A percentile compares a stretch with the other conserved stretches of the same genome.
Conservation (phyloP, 2,329 filamentous ascomycete species). For the Trematosphaeria pertusa region DNA sequence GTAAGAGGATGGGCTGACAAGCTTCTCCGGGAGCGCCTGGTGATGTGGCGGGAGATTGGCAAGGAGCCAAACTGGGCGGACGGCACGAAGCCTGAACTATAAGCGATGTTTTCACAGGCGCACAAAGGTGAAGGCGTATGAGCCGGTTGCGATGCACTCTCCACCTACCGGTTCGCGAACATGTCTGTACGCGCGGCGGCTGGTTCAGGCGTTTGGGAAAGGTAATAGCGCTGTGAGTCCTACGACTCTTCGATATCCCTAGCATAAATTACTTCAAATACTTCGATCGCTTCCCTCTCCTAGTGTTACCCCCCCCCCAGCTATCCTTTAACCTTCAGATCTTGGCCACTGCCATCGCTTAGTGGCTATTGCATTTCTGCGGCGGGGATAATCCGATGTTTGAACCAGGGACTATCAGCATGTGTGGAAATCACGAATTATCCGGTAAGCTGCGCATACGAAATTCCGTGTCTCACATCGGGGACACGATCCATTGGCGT, state of each 20-base stretch:
- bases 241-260: constrained; percentile 9
- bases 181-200: not conserved
- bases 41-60: constrained; percentile 68
- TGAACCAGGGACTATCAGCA: no score
- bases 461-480: no score
- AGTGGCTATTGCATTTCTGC: no score
- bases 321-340: not conserved
- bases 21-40: constrained; percentile 76
- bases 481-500: no score
- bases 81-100: constrained; percentile 28
- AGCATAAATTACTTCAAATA: constrained; percentile 5
- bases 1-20: constrained; percentile 80
- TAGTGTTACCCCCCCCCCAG: not conserved
- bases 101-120: no score
- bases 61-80: constrained; percentile 42
- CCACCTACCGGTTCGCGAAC: not conserved
- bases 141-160: no score
- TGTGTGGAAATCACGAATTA: no score
- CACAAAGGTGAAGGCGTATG: no score
- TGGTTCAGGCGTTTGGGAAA: constrained; percentile 9
- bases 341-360: not conserved
- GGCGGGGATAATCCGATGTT: no score
- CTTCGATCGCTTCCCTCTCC: not conserved
- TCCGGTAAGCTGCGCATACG: no score
- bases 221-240: constrained; percentile 8